These are phyloP conservation scores for Erigeron philadelphicus DNA, from an alignment of 140 eudicot genomes.

Conservation along the genomic window DNA sequence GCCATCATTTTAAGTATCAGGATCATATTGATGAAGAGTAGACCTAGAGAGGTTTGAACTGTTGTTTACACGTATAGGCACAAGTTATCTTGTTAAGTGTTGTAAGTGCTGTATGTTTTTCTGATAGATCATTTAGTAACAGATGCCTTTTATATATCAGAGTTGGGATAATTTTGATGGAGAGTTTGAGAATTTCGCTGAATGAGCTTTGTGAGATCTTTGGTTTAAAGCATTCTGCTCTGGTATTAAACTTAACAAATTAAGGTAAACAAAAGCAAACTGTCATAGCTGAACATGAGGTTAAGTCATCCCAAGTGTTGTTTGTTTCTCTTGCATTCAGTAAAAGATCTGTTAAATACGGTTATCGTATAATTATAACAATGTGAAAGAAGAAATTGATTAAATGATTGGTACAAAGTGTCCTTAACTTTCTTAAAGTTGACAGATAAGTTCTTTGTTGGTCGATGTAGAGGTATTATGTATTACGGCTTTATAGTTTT, in stretches of 20 bases:
- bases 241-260: slow-evolving; percentile 10
- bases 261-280: slow-evolving; percentile 21
- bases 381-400: slow-evolving; percentile 24
- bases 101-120: too few species aligned
- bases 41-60: too few species aligned
- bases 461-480: slow-evolving; percentile 31
- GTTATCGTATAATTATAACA: slow-evolving; percentile 6
- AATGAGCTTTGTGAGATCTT: slow-evolving; percentile 12
- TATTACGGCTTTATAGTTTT: background rate
- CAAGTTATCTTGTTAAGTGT: too few species aligned
- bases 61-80: too few species aligned
- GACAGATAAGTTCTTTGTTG: slow-evolving; percentile 26
- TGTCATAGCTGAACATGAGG: slow-evolving; percentile 29
- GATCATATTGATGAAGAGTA: too few species aligned
- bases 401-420: slow-evolving; percentile 20
- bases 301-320: slow-evolving; percentile 22
- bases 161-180: slow-evolving; percentile 3
- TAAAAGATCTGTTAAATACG: slow-evolving; percentile 8
- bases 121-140: too few species aligned
- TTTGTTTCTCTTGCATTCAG: too few species aligned
- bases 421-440: slow-evolving; percentile 14
- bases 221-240: background rate
- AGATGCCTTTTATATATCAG: too few species aligned
- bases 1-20: too few species aligned
- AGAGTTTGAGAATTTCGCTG: slow-evolving; percentile 7